Conservation (phyloP, 208 protist genomes). For the Naegleria gruberi region DNA sequence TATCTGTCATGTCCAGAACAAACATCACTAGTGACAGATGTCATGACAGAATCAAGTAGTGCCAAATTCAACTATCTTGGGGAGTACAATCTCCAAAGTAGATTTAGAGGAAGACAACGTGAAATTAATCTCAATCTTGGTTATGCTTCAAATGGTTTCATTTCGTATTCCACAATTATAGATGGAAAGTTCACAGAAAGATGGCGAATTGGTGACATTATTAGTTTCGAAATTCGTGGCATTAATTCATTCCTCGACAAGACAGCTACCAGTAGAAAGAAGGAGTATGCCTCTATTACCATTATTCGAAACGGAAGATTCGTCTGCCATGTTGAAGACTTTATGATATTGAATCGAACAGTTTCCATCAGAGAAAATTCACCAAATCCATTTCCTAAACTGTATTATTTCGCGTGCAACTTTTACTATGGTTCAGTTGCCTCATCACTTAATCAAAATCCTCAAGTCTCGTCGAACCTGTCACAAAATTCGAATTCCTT, state of each 20-base stretch:
- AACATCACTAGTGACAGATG: neutral
- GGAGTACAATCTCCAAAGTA: neutral
- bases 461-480: too few relatives aligned
- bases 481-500: too few relatives aligned
- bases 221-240: neutral
- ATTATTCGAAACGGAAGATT: neutral
- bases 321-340: neutral
- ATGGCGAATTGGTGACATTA: neutral
- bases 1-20: neutral
- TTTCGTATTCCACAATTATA: neutral
- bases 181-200: neutral
- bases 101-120: neutral
- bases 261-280: neutral
- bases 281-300: neutral
- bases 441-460: too few relatives aligned
- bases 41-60: neutral
- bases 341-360: neutral
- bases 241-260: neutral
- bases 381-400: neutral
- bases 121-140: neutral
- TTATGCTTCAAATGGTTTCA: neutral
- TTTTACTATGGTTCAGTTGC: neutral
- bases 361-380: neutral
- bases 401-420: neutral
- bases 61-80: neutral